A percentile compares a stretch with the other conserved stretches of the same genome.
phyloP scores from a whole-genome alignment of 225 moss, liverwort and hornwort species.

The Asterella californica region DNA sequence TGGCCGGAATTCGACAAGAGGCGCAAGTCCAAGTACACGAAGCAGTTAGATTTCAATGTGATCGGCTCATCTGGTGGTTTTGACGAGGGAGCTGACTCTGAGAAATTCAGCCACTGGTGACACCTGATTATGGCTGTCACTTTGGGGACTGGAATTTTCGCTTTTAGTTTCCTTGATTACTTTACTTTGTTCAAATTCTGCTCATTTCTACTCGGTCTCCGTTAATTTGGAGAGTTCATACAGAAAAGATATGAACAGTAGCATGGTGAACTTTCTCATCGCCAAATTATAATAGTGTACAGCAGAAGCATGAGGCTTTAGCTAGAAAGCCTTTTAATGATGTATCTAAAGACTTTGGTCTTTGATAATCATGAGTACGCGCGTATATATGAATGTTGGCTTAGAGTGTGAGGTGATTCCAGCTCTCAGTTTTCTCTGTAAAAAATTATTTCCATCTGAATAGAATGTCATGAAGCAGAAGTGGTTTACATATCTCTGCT shows the following conservation, averaged over 20 bases:
- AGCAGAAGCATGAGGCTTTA: neutral
- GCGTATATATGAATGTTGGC: neutral
- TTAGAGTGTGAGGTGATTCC: neutral
- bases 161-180: neutral
- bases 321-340: neutral
- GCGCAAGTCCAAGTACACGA: constrained; percentile 89
- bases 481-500: too few relatives aligned
- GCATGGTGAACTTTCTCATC: neutral
- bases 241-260: neutral
- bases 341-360: neutral
- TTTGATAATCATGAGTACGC: neutral
- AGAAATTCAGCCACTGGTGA: constrained; percentile 92
- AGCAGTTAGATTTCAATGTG: constrained; percentile 95
- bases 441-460: too few relatives aligned
- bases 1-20: constrained; percentile 89
- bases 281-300: neutral
- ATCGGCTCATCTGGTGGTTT: constrained; percentile 88
- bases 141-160: neutral
- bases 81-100: constrained; percentile 92
- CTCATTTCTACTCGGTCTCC: neutral
- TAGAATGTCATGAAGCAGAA: too few relatives aligned
- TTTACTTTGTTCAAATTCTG: neutral
- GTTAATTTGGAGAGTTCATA: neutral
- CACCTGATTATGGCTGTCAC: neutral
- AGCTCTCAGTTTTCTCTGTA: neutral